Conservation (phyloP, 1,139 yeast species). For the Hemisphaericaspora xylofermentans region DNA sequence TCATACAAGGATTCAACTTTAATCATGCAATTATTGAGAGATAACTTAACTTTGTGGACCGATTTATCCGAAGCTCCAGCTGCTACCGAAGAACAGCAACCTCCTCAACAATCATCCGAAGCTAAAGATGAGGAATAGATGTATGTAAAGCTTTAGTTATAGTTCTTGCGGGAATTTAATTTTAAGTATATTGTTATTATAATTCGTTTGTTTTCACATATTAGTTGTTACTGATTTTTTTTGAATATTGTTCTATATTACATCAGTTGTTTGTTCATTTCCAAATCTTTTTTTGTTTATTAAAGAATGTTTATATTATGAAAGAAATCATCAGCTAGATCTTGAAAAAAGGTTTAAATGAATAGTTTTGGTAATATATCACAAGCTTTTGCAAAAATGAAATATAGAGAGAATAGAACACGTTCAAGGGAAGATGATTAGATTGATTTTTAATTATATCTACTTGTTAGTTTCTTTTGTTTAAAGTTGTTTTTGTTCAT, state of each 20-base stretch:
- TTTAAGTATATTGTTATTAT: conserved; percentile 8
- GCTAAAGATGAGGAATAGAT: conserved; percentile 33
- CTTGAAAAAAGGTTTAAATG: too few species aligned
- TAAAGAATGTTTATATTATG: not conserved
- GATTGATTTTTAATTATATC: too few species aligned
- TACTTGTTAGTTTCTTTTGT: too few species aligned
- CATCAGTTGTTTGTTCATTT: conserved; percentile 1
- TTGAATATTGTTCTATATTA: not conserved
- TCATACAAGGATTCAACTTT: conserved; percentile 97
- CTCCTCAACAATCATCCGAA: conserved; percentile 29
- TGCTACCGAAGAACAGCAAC: conserved; percentile 51
- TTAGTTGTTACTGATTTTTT: not conserved
- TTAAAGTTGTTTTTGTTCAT: not conserved
- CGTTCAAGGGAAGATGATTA: not conserved
- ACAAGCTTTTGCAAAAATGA: too few species aligned
- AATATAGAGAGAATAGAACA: not conserved
- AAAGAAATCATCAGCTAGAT: not conserved
- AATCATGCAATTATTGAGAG: conserved; percentile 98
- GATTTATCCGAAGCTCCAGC: conserved; percentile 90
- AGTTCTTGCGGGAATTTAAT: conserved; percentile 16
- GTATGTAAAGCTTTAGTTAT: conserved; percentile 20
- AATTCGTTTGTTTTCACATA: conserved; percentile 3
- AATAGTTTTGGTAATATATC: too few species aligned
- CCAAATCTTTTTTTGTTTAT: not conserved
- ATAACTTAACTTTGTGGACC: conserved; percentile 98